Evolutionary conservation across 164 flowering plant genomes (phyloP).

Genomic region (Platanus orientalis): DNA sequence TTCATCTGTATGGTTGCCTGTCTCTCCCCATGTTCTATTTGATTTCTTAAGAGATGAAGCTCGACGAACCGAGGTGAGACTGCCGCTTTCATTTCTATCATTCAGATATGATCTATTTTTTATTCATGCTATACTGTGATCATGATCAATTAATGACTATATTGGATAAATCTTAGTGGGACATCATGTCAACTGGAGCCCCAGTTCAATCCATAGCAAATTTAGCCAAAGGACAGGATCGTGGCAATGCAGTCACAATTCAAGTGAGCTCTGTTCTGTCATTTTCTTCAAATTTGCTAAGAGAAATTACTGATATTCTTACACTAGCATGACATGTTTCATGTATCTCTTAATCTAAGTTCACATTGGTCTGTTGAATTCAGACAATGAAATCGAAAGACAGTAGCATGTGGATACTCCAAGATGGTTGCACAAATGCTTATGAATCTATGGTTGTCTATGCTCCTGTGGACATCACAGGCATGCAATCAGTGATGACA

Average conservation of each 20-base stretch:
- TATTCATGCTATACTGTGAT: not conserved
- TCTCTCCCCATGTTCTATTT: constrained; percentile 56
- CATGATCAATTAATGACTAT: too few species aligned
- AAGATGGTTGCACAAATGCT: constrained; percentile 79
- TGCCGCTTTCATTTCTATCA: not conserved
- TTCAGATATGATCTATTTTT: not conserved
- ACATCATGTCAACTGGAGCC: constrained; percentile 63
- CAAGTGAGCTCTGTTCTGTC: constrained; percentile 43
- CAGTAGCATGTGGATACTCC: constrained; percentile 67
- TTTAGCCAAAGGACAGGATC: constrained; percentile 86
- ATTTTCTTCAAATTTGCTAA: not conserved
- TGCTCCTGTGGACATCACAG: constrained; percentile 66
- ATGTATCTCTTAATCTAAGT: not conserved
- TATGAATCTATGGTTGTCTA: constrained; percentile 82
- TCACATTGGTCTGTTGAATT: not conserved
- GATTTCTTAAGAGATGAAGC: constrained; percentile 82
- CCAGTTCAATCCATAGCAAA: constrained; percentile 60
- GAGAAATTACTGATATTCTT: not conserved
- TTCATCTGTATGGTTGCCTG: constrained; percentile 87
- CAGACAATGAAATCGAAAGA: constrained; percentile 70
- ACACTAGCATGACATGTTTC: too few species aligned
- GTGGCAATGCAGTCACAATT: constrained; percentile 79
- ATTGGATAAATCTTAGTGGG: constrained; percentile 58
- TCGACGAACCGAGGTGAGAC: constrained; percentile 64
- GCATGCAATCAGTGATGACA: constrained; percentile 78